Conservation (phyloP, 768 basidiomycete genomes). For the Trametopsis cervina region DNA sequence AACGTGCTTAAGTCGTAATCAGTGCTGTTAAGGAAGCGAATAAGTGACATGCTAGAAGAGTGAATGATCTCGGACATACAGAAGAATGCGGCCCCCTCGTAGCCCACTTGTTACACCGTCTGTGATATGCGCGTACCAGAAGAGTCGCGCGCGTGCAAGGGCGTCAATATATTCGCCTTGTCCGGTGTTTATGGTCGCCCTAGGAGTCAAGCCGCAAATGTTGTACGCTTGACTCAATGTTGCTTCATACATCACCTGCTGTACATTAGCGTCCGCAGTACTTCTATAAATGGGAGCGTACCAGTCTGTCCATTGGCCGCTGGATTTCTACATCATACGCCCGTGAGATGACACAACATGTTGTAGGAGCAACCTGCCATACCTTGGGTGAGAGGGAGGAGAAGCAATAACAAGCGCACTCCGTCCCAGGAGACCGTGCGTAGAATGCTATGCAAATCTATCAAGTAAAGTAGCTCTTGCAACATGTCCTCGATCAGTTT, state of each 20-base stretch:
- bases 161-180: constrained; percentile 50
- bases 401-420: constrained; percentile 67
- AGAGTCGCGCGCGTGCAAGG: constrained; percentile 66
- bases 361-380: constrained; percentile 18
- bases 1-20: constrained; percentile 74
- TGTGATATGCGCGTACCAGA: constrained; percentile 85
- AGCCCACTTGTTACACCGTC: constrained; percentile 81
- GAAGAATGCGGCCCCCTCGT: constrained; percentile 73
- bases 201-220: constrained; percentile 53
- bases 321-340: constrained; percentile 30
- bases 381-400: constrained; percentile 86
- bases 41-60: constrained; percentile 4
- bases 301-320: constrained; percentile 37
- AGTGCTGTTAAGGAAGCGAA: constrained; percentile 33
- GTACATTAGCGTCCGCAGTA: not conserved
- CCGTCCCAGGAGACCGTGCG: constrained; percentile 85
- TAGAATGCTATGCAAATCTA: constrained; percentile 75
- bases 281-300: constrained; percentile 11
- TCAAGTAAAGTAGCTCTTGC: constrained; percentile 66
- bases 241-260: constrained; percentile 66
- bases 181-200: constrained; percentile 40
- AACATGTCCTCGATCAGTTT: constrained; percentile 62
- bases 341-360: constrained; percentile 1
- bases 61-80: constrained; percentile 42
- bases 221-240: constrained; percentile 77